Evolutionary conservation across 345 rosid species (phyloP), one percentile per base, ranked within the genome.

Genomic region (Ricinus communis): DNA sequence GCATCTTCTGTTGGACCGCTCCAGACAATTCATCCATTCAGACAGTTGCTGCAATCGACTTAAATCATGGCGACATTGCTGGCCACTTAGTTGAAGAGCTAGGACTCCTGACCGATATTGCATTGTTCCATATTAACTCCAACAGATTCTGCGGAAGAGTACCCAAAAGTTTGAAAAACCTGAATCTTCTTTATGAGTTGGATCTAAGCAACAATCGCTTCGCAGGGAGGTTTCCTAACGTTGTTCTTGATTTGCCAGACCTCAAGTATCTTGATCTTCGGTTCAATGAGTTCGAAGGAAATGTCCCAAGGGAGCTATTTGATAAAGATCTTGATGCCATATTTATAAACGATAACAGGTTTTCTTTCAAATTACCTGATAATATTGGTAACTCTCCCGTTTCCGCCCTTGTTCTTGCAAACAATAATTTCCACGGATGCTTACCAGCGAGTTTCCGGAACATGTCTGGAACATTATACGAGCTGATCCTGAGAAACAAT

Each of bases 211-310:
- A 77, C 70, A 77, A 77, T 46, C 73, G 66, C 5, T 77, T 77
- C 13, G 73, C 70, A 0, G 94, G 97, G 25, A 79, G 71, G 57
- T 93, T 93, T 55, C 98, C 97, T 21, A 0, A 33, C 24, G 79
- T 86, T 1, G 91, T 89, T 45, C 87, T 93, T 24, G 76, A 79
- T 55, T 73, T 93, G 66, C 93, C 88, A 3, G 69, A 62, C 21
- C 79, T 93, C 30, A 88, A 86, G 77, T 93, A 61, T 70, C 90
- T 93, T 1, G 98, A 93, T 76, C 87, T 93, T 46, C 86, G 98
- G 64, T 93, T 82, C 75, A 91, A 93, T 21, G 97, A 93, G 65
- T 89, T 93, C 40, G 97, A 93, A 86, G 98, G 98, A 0, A 46
- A 50, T 7, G 67, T 91, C 73, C 97, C 97, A 0, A 74, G 66